phyloP scores from a whole-genome alignment of 2,329 filamentous ascomycete genomes.

The Pseudogymnoascus sp. region DNA sequence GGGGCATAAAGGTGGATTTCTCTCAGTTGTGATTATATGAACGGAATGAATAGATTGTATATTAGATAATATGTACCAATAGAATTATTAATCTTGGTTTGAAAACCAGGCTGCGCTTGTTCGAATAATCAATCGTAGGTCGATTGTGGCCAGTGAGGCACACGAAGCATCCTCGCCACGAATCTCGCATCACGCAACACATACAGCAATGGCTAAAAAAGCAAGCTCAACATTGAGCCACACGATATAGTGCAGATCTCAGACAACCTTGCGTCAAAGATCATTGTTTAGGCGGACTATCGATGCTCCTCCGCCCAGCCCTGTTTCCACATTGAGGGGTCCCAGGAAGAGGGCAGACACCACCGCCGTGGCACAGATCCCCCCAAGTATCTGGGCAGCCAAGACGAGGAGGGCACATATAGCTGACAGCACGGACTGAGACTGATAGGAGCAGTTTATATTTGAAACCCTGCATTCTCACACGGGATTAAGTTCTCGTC shows the following conservation, averaged over 20 bases:
- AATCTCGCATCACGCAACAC: not conserved
- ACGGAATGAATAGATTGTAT: not conserved
- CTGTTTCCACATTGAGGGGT: slow-evolving; percentile 38
- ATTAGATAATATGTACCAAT: not conserved
- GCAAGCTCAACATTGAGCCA: not conserved
- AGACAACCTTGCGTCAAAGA: too few species aligned
- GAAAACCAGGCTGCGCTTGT: not conserved
- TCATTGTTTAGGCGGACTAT: slow-evolving; percentile 26
- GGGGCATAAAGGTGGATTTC: not conserved
- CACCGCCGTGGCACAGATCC: slow-evolving; percentile 37
- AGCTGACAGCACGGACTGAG: slow-evolving; percentile 22
- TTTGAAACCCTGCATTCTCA: not conserved
- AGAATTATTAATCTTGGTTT: not conserved
- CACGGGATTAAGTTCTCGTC: not conserved
- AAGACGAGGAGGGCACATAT: slow-evolving; percentile 30
- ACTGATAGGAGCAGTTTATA: not conserved
- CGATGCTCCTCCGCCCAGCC: slow-evolving; percentile 35
- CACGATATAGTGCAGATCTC: not conserved
- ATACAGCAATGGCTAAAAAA: not conserved
- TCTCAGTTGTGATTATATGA: not conserved
- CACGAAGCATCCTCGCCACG: not conserved
- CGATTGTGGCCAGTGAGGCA: not conserved
- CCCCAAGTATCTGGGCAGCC: slow-evolving; percentile 31
- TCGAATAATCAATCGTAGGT: not conserved
- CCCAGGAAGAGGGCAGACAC: slow-evolving; percentile 40